Conservation (phyloP, 139 green algal genomes). For the Microglena sp. region DNA sequence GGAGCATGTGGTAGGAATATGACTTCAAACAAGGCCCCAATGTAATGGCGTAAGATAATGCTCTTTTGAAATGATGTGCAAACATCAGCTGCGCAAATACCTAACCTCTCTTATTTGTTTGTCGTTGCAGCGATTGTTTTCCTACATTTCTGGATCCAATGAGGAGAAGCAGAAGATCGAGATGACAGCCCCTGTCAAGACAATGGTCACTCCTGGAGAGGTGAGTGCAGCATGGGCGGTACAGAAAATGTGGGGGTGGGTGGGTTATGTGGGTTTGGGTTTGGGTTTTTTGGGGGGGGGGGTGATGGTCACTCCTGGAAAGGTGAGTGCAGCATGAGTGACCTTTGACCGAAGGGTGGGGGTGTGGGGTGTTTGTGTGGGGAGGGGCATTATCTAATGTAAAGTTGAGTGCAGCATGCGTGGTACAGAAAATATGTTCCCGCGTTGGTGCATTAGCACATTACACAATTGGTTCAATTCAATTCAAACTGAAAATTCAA, state of each 20-base stretch:
- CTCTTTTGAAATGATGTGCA: no score
- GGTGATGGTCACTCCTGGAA: not conserved
- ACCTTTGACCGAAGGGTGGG: no score
- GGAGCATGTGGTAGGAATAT: no score
- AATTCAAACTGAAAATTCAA: no score
- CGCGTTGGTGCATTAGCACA: no score
- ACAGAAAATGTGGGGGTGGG: not conserved
- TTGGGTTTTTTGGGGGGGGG: not conserved
- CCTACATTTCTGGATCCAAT: constrained; percentile 48
- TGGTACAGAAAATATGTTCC: no score
- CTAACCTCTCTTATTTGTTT: no score
- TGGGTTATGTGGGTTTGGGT: not conserved
- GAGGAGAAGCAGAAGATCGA: constrained; percentile 39
- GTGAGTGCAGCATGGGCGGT: not conserved
- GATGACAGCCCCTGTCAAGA: constrained; percentile 59
- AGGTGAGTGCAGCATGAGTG: no score
- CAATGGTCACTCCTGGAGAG: constrained; percentile 15
- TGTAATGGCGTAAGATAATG: no score
- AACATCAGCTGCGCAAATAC: no score
- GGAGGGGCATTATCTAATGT: not conserved
- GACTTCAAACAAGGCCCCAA: no score
- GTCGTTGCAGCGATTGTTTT: constrained; percentile 29
- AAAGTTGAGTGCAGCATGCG: not conserved
- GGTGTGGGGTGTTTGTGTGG: not conserved
- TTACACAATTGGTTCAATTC: no score